A percentile compares a stretch with the other conserved stretches of the same genome.
phyloP scores from a whole-genome alignment of 2,329 filamentous ascomycete species.

The Nemania sp. region DNA sequence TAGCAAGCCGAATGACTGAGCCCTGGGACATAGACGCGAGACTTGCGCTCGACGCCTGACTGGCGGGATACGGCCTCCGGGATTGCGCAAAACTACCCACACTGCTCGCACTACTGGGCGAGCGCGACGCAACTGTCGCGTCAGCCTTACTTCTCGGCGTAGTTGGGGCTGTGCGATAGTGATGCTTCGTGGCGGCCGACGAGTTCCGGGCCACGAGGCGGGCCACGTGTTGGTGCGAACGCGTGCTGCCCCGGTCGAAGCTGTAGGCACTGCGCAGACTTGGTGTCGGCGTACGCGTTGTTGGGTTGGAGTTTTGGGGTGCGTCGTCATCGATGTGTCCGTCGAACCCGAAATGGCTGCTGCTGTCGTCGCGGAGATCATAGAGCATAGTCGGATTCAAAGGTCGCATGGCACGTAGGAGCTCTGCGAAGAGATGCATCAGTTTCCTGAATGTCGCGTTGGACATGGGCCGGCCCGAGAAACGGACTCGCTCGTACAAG shows the following conservation, averaged over 20 bases:
- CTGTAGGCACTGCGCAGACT: slow-evolving; percentile 46
- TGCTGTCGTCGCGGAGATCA: slow-evolving; percentile 45
- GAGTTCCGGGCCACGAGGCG: slow-evolving; percentile 53
- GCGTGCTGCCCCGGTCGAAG: slow-evolving; percentile 42
- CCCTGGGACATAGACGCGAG: slow-evolving; percentile 41
- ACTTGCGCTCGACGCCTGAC: slow-evolving; percentile 46
- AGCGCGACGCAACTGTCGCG: slow-evolving; percentile 54
- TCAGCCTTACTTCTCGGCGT: slow-evolving; percentile 59
- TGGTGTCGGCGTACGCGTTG: slow-evolving; percentile 51
- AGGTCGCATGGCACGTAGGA: slow-evolving; percentile 80
- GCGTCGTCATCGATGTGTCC: slow-evolving; percentile 56
- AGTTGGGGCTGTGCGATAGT: slow-evolving; percentile 66
- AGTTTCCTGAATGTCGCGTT: slow-evolving; percentile 79
- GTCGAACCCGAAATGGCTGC: slow-evolving; percentile 41
- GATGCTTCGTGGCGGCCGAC: slow-evolving; percentile 58
- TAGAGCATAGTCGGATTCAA: slow-evolving; percentile 67
- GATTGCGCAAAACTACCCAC: slow-evolving; percentile 56
- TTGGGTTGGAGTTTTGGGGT: slow-evolving; percentile 57
- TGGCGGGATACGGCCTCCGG: slow-evolving; percentile 54
- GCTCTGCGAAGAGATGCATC: slow-evolving; percentile 86
- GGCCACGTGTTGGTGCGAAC: slow-evolving; percentile 47
- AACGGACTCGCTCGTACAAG: slow-evolving; percentile 86
- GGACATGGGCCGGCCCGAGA: slow-evolving; percentile 76
- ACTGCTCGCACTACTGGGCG: slow-evolving; percentile 43
- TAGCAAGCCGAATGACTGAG: slow-evolving; percentile 62